phyloP scores from a whole-genome alignment of 805 yeast genomes.

The Clavispora santaluciae region DNA sequence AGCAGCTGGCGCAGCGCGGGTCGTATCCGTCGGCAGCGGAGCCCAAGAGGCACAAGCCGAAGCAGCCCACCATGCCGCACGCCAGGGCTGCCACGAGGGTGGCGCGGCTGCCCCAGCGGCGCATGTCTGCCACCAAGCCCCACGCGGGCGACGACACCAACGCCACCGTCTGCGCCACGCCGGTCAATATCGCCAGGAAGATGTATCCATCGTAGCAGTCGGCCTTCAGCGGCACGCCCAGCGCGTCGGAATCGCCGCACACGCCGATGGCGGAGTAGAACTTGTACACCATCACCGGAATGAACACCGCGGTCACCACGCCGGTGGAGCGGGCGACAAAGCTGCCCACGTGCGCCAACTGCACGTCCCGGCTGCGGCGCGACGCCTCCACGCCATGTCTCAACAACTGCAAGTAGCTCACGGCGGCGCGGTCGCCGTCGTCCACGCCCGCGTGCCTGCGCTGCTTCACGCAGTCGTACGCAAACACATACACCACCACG shows the following conservation, averaged over 20 bases:
- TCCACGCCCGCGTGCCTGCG: conserved; percentile 16
- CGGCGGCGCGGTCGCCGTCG: background rate
- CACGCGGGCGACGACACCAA: conserved; percentile 59
- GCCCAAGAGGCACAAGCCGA: conserved; percentile 23
- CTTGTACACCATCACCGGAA: conserved; percentile 59
- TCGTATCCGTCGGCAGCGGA: conserved; percentile 20
- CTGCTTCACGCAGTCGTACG: conserved; percentile 40
- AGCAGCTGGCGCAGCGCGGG: conserved; percentile 33
- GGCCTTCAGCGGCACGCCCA: conserved; percentile 22
- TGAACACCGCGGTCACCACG: conserved; percentile 51
- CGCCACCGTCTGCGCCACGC: conserved; percentile 56
- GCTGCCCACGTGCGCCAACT: conserved; percentile 56
- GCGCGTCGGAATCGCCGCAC: conserved; percentile 34
- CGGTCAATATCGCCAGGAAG: conserved; percentile 63
- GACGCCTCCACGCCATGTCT: conserved; percentile 47
- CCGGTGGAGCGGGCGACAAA: conserved; percentile 62
- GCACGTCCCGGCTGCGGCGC: conserved; percentile 40
- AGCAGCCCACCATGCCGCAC: conserved; percentile 42
- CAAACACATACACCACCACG: conserved; percentile 32
- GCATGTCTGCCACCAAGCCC: conserved; percentile 52
- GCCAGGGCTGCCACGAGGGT: conserved; percentile 34
- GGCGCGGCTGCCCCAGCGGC: conserved; percentile 23
- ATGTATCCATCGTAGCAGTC: conserved; percentile 60
- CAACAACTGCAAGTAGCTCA: conserved; percentile 36
- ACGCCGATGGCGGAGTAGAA: conserved; percentile 48